phyloP scores from a whole-genome alignment of 192 early-diverging fungal species.

The Coemansia umbellata region DNA sequence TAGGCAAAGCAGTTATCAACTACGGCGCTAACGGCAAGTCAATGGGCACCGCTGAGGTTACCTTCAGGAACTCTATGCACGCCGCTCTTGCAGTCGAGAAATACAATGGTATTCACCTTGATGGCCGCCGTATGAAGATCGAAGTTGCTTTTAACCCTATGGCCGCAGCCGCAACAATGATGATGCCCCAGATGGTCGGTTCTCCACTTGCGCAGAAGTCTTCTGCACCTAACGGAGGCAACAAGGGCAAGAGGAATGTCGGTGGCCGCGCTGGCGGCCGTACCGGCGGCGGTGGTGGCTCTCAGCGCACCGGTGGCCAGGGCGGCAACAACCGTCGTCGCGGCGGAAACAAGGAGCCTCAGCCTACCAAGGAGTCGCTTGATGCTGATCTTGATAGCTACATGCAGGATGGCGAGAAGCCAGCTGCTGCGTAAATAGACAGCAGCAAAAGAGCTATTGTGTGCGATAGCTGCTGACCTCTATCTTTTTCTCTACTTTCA shows the following conservation, averaged over 20 bases:
- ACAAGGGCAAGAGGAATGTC: background rate
- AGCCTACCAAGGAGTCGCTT: constrained; percentile 31
- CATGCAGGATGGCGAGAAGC: constrained; percentile 40
- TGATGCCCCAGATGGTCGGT: constrained; percentile 33
- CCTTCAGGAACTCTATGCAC: constrained; percentile 35
- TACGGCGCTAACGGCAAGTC: constrained; percentile 39
- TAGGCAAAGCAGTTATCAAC: constrained; percentile 26
- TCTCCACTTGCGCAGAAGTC: constrained; percentile 10
- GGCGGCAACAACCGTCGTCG: constrained; percentile 1
- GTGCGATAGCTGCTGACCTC: too few species aligned
- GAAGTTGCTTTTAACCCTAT: constrained; percentile 26
- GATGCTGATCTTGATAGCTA: constrained; percentile 47
- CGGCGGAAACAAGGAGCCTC: background rate
- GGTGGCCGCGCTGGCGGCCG: background rate
- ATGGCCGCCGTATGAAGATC: constrained; percentile 39
- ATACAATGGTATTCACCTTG: constrained; percentile 42
- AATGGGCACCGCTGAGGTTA: constrained; percentile 36
- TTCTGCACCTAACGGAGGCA: constrained; percentile 9
- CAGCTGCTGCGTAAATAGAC: constrained; percentile 6
- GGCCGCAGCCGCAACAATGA: constrained; percentile 18
- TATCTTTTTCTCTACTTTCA: too few species aligned
- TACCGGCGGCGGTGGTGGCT: constrained; percentile 2
- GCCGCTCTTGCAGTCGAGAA: constrained; percentile 25
- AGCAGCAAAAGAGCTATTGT: too few species aligned
- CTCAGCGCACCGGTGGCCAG: constrained; percentile 6